Evolutionary conservation across 495 filamentous ascomycete species (phyloP).

Genomic region (Podospora sp.): DNA sequence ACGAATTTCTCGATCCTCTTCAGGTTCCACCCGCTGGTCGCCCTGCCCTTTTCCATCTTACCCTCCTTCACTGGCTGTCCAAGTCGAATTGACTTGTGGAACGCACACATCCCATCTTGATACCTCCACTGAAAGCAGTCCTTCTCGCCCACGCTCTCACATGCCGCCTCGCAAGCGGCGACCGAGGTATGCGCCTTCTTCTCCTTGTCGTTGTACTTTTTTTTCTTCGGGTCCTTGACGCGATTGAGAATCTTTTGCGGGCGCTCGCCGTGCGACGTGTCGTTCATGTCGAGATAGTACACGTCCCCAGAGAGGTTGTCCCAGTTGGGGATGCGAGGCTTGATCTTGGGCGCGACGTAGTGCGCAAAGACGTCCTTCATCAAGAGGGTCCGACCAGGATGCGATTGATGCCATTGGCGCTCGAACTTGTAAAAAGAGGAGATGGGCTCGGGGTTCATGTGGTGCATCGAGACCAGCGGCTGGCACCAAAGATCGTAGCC

Average conservation of each 20-base stretch:
- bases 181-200: slow-evolving; percentile 44
- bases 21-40: slow-evolving; percentile 38
- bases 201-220: slow-evolving; percentile 39
- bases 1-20: slow-evolving; percentile 34
- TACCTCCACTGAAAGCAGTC: slow-evolving; percentile 47
- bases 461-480: slow-evolving; percentile 63
- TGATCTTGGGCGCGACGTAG: slow-evolving; percentile 43
- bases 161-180: slow-evolving; percentile 45
- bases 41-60: slow-evolving; percentile 9
- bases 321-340: slow-evolving; percentile 46
- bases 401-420: slow-evolving; percentile 29
- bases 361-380: slow-evolving; percentile 52
- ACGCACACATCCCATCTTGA: slow-evolving; percentile 35
- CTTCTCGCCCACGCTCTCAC: slow-evolving; percentile 35
- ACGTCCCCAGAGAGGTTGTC: slow-evolving; percentile 51
- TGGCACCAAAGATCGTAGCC: slow-evolving; percentile 60
- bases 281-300: slow-evolving; percentile 38
- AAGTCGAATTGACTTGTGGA: slow-evolving; percentile 9
- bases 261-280: slow-evolving; percentile 1
- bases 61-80: slow-evolving; percentile 28
- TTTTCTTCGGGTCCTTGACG: slow-evolving; percentile 34
- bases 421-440: slow-evolving; percentile 59
- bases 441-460: slow-evolving; percentile 57
- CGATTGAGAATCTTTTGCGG: slow-evolving; percentile 23
- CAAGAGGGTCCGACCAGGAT: slow-evolving; percentile 31